These are phyloP conservation scores for Verticillium albo-atrum DNA, from an alignment of 2,329 filamentous ascomycete species.

Conservation along the genomic window DNA sequence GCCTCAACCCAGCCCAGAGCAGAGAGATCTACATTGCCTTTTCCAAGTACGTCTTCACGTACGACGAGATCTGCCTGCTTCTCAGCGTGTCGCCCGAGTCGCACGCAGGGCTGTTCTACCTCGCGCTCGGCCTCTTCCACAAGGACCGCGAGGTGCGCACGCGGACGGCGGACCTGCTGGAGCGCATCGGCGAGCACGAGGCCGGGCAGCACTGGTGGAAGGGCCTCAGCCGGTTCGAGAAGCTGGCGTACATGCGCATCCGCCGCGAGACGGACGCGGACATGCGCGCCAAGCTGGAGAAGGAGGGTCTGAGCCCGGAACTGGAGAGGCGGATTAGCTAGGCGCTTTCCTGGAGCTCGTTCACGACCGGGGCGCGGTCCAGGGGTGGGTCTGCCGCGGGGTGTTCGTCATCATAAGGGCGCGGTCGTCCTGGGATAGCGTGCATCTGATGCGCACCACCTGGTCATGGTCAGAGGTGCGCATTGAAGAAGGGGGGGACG, in stretches of 20 bases:
- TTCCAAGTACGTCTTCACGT: conserved; percentile 68
- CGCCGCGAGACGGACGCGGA: conserved; percentile 60
- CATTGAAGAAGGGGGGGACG: too few species aligned
- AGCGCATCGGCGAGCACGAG: conserved; percentile 79
- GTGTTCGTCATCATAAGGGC: not conserved
- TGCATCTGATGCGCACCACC: not conserved
- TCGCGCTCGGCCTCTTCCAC: conserved; percentile 89
- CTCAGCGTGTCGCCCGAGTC: conserved; percentile 79
- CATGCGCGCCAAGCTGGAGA: conserved; percentile 39
- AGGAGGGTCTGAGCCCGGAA: conserved; percentile 33
- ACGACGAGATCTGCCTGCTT: conserved; percentile 81
- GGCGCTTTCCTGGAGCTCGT: conserved; percentile 5
- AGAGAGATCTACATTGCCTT: conserved; percentile 84
- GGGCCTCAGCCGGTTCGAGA: conserved; percentile 80
- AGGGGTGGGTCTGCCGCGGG: not conserved
- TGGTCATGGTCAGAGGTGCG: not conserved
- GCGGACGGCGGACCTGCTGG: conserved; percentile 73
- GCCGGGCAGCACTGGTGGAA: conserved; percentile 93
- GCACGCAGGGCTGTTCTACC: conserved; percentile 84
- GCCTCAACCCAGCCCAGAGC: conserved; percentile 69
- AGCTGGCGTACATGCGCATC: conserved; percentile 77
- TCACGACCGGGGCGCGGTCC: not conserved
- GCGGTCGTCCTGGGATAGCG: not conserved
- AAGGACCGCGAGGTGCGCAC: conserved; percentile 75
- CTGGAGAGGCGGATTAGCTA: conserved; percentile 47